Conservation (phyloP, 768 basidiomycete genomes). For the Amylocystis lapponica region DNA sequence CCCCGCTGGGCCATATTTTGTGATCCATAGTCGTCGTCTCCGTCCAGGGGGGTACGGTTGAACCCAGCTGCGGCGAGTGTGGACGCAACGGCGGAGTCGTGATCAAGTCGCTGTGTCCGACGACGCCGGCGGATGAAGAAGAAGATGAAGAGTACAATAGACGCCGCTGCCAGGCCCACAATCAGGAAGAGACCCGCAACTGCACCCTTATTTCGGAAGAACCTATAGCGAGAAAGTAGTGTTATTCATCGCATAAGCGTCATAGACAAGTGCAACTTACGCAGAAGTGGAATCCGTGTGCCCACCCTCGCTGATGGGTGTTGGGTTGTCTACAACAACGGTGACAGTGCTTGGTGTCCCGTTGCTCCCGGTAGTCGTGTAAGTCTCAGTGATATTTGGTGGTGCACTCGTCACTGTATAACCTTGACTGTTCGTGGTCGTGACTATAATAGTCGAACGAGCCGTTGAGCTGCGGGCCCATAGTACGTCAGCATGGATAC, state of each 20-base stretch:
- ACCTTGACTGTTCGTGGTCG: slow-evolving; percentile 56
- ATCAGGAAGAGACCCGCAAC: slow-evolving; percentile 90
- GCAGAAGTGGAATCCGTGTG: slow-evolving; percentile 34
- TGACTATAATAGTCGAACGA: slow-evolving; percentile 45
- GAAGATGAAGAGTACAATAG: slow-evolving; percentile 62
- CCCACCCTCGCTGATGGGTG: slow-evolving; percentile 44
- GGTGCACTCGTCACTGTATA: slow-evolving; percentile 45
- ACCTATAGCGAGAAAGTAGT: slow-evolving; percentile 39
- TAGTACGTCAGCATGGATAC: not conserved
- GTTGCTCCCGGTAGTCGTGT: slow-evolving; percentile 48
- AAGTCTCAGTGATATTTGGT: slow-evolving; percentile 47
- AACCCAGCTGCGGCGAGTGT: slow-evolving; percentile 68
- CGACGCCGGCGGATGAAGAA: slow-evolving; percentile 67
- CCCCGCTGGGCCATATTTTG: slow-evolving; percentile 12
- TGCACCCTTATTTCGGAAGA: slow-evolving; percentile 85
- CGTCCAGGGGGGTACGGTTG: slow-evolving; percentile 60
- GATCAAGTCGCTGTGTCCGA: slow-evolving; percentile 53
- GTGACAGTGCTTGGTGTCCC: slow-evolving; percentile 57
- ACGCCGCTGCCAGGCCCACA: slow-evolving; percentile 74
- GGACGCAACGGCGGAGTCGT: slow-evolving; percentile 67
- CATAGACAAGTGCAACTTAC: slow-evolving; percentile 35
- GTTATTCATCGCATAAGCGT: too few relatives aligned
- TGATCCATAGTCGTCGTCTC: slow-evolving; percentile 46
- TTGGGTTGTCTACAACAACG: slow-evolving; percentile 62
- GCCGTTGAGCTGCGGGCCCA: slow-evolving; percentile 43